Evolutionary conservation across 495 filamentous ascomycete species (phyloP).

Genomic region (Xylaria flabelliformis): DNA sequence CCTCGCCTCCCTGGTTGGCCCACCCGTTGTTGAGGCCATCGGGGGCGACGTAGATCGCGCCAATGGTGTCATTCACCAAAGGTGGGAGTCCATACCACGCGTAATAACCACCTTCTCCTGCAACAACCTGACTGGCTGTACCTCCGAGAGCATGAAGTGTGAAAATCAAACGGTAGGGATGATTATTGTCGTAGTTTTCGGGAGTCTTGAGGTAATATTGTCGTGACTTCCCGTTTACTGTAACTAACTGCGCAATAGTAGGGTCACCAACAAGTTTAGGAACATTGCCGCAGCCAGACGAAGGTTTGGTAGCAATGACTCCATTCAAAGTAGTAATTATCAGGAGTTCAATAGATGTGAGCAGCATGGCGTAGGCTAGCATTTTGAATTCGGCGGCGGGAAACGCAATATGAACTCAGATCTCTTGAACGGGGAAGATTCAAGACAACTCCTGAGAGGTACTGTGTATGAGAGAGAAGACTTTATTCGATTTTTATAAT

Average conservation of each 20-base stretch:
- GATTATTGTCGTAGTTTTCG: conserved; percentile 48
- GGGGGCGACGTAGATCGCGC: conserved; percentile 51
- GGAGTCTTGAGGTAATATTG: conserved; percentile 49
- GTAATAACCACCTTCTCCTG: conserved; percentile 40
- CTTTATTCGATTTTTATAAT: not conserved
- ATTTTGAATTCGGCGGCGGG: not conserved
- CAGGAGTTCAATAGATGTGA: not conserved
- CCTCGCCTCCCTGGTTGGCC: conserved; percentile 52
- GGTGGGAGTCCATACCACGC: conserved; percentile 49
- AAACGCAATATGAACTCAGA: not conserved
- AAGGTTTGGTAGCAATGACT: conserved; percentile 30
- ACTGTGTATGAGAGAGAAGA: not conserved
- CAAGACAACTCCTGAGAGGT: not conserved
- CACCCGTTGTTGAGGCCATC: conserved; percentile 53
- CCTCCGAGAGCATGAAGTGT: conserved; percentile 50
- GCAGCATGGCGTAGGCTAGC: not conserved
- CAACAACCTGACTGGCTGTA: conserved; percentile 44
- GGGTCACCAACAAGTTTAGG: conserved; percentile 42
- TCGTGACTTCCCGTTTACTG: conserved; percentile 37
- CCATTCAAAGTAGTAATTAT: conserved; percentile 8
- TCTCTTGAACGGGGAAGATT: not conserved
- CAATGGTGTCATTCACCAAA: conserved; percentile 41
- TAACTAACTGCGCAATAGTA: conserved; percentile 36
- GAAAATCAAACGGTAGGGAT: conserved; percentile 50
- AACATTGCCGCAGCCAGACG: conserved; percentile 50